Conservation (phyloP, 768 basidiomycete species). For the Trametes meyenii region DNA sequence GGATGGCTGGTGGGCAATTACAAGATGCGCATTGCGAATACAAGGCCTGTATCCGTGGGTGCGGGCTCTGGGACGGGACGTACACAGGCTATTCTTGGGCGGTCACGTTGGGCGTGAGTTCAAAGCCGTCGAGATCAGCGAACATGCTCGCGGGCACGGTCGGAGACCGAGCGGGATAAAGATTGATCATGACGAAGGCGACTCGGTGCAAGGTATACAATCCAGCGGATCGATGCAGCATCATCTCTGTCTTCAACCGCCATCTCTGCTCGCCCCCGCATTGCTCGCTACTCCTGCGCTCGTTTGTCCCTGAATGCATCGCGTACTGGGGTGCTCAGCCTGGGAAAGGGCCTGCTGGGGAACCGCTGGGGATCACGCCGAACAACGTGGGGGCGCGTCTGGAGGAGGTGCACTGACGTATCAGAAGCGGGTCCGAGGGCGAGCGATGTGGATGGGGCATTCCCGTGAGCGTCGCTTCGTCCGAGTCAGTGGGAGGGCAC, state of each 20-base stretch:
- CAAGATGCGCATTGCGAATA: no score
- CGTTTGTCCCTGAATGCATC: slow-evolving; percentile 14
- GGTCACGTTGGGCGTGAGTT: background rate
- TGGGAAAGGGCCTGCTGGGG: slow-evolving; percentile 1
- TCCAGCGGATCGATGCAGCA: slow-evolving; percentile 9
- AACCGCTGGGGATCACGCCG: slow-evolving; percentile 1
- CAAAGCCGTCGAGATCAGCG: background rate
- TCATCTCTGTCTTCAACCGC: slow-evolving; percentile 14
- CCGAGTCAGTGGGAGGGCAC: background rate
- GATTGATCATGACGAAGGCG: background rate
- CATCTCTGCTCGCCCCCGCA: slow-evolving; percentile 2
- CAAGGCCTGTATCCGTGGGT: no score
- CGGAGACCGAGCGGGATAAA: background rate
- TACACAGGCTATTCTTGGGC: slow-evolving; percentile 16
- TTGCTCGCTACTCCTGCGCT: background rate
- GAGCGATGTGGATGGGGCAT: background rate
- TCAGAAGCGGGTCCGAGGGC: slow-evolving; percentile 11
- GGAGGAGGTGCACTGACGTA: slow-evolving; percentile 12
- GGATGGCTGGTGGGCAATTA: background rate
- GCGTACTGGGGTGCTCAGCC: background rate
- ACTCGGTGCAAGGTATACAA: background rate
- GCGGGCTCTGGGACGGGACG: background rate
- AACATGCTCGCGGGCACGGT: background rate
- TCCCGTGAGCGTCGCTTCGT: slow-evolving; percentile 7
- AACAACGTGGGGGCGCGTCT: slow-evolving; percentile 1